Base-by-base conservation (phyloP, 352 stramenopile species). In the Plasmopara viticola region DNA sequence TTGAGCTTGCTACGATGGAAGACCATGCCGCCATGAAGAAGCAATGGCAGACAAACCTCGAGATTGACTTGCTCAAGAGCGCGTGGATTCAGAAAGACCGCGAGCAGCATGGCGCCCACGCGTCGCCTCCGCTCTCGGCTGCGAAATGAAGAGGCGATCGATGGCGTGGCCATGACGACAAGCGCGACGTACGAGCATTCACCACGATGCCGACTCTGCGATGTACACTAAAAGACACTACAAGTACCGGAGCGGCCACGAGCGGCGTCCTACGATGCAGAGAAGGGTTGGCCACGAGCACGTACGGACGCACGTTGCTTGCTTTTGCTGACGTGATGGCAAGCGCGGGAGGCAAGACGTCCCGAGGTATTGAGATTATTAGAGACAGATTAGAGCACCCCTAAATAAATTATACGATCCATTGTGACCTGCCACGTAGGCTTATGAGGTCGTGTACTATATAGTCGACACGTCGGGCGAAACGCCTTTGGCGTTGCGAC, bases 31-130 rank as follows among this genome's bases (percentile, higher is more conserved):
- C 68, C 34, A 77, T 77, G 68, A 77, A 78, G 63, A 78, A 81
- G 54, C 65, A 78, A 51, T 81, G 71, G 71, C 71, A 81, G 68
- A 81, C 65, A 17, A 81, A 81, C 66, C 60, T 81, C 9, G 71
- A 81, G 63, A 81, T 81, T 57, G 71, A 81, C 58, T 51, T 81
- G 58, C 68, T 81, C 57, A 81, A 81, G 66, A 78, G 58, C 29
- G 71, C 71, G 8, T 78, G 68, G 71, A 81, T 81, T 53, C 71
- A 67, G 46, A 78, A 78, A 60, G 71, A 81, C 60, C 71, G 71
- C 44, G 71, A 81, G 48, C 64, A 72, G 42, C 51, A 68, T 45
- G 64, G 59, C 43, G 59, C 64, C 5, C 59, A 72, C 60, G 44
- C 64, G 41, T 51, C 59, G 30, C 59, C 59, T 2, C 55, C 59